Conservation (phyloP, 306 rosid species). For the Trichosanthes truncata region DNA sequence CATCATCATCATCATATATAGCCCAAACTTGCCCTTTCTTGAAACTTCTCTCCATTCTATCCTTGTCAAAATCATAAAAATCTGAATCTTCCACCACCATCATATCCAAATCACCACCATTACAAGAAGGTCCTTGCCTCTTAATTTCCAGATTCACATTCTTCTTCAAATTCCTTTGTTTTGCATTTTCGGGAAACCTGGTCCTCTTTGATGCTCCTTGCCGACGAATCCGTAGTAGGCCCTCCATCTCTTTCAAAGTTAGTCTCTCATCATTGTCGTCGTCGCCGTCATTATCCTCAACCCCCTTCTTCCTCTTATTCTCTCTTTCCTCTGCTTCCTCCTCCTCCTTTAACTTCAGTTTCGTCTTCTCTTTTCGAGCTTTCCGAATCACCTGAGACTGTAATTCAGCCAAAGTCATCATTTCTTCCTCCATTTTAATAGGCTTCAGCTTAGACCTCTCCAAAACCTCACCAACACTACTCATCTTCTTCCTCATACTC, state of each 20-base stretch:
- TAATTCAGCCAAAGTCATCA: constrained; percentile 80
- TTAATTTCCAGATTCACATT: constrained; percentile 12
- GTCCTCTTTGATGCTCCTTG: constrained; percentile 13
- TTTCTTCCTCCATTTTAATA: constrained; percentile 39
- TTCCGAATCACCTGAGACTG: constrained; percentile 43
- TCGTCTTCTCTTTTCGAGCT: constrained; percentile 27
- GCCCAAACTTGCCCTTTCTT: constrained; percentile 96
- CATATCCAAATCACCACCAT: constrained; percentile 23
- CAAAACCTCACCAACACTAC: constrained; percentile 57
- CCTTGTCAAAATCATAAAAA: constrained; percentile 70
- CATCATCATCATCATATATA: constrained; percentile 65
- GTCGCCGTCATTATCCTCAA: not conserved
- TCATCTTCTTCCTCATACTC: constrained; percentile 48
- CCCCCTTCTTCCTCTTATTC: constrained; percentile 14
- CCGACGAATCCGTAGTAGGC: constrained; percentile 12
- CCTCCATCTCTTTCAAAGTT: constrained; percentile 15
- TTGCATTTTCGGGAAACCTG: constrained; percentile 16
- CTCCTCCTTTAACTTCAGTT: constrained; percentile 23
- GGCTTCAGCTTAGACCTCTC: constrained; percentile 45
- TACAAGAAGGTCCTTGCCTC: constrained; percentile 11
- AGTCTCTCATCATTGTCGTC: constrained; percentile 9
- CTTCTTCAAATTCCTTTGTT: constrained; percentile 12
- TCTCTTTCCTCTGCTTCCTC: constrained; percentile 18
- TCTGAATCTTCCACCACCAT: constrained; percentile 69
- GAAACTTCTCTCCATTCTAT: constrained; percentile 70